Percentiles rank a stretch among this genome's conserved stretches.
These are phyloP conservation scores for Pleurotus ostreatus DNA, from an alignment of 768 basidiomycete genomes.

Conservation along the genomic window DNA sequence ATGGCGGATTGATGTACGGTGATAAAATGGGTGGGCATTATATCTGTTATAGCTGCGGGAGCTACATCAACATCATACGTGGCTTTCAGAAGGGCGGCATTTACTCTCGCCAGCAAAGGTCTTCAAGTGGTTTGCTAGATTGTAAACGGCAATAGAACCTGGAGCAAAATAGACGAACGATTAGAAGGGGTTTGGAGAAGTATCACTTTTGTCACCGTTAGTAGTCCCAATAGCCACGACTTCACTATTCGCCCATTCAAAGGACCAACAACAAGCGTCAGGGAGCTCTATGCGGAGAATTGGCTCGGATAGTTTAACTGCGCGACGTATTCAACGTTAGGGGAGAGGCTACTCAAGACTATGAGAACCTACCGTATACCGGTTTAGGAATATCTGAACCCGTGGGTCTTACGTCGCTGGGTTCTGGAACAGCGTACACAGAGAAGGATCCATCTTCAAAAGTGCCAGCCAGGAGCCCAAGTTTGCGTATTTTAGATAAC, in stretches of 20 bases:
- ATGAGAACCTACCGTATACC: conserved; percentile 44
- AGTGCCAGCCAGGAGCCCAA: conserved; percentile 81
- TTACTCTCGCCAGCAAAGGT: conserved; percentile 12
- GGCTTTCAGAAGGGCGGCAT: neutral
- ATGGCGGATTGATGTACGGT: conserved; percentile 77
- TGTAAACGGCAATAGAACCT: conserved; percentile 57
- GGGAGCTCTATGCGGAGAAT: conserved; percentile 69
- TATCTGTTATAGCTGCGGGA: conserved; percentile 26
- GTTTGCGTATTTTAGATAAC: too few relatives aligned
- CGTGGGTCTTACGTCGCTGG: conserved; percentile 39
- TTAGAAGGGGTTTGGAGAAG: too few relatives aligned
- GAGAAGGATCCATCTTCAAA: conserved; percentile 87
- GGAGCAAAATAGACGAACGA: too few relatives aligned
- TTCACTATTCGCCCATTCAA: conserved; percentile 91
- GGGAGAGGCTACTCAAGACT: too few relatives aligned
- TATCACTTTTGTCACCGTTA: conserved; percentile 53
- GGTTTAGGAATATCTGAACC: conserved; percentile 28
- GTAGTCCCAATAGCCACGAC: conserved; percentile 79
- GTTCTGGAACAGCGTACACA: conserved; percentile 78
- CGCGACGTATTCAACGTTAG: too few relatives aligned
- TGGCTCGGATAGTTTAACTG: conserved; percentile 64
- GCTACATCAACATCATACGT: conserved; percentile 9
- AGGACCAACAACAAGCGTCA: conserved; percentile 69
- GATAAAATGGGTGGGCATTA: conserved; percentile 71
- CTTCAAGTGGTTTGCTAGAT: conserved; percentile 42